Percentiles rank a stretch among this genome's conserved stretches.
Conservation (phyloP, 2,329 filamentous ascomycete species). For the Biscogniauxia marginata region DNA sequence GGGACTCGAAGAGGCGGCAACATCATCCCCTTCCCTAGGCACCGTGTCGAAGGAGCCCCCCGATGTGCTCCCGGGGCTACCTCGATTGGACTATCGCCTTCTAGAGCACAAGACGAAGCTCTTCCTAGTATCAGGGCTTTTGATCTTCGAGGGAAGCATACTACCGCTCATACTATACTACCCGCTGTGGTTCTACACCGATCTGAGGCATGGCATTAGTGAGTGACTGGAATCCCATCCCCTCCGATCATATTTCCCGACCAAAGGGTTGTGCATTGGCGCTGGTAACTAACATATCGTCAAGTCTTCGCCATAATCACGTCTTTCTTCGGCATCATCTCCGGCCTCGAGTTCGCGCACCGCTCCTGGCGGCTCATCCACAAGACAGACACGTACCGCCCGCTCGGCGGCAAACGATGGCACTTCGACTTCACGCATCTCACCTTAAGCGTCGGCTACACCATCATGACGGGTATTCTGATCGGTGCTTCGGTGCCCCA, state of each 20-base stretch:
- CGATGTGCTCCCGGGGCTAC: conserved; percentile 24
- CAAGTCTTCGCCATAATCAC: conserved; percentile 52
- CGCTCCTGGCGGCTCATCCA: conserved; percentile 48
- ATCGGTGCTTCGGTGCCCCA: conserved; percentile 52
- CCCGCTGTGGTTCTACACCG: conserved; percentile 41
- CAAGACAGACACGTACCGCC: conserved; percentile 49
- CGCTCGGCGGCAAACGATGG: conserved; percentile 48
- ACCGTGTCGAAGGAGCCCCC: conserved; percentile 17
- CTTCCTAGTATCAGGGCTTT: conserved; percentile 44
- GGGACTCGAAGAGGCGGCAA: conserved; percentile 8
- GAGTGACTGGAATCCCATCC: conserved; percentile 12
- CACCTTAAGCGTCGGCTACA: conserved; percentile 47
- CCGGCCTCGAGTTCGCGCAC: conserved; percentile 51
- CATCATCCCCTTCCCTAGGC: conserved; percentile 11
- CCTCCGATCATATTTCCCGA: not conserved
- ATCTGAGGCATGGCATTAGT: conserved; percentile 36
- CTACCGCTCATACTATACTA: conserved; percentile 55
- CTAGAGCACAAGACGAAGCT: conserved; percentile 42
- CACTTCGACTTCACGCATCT: conserved; percentile 50
- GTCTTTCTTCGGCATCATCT: conserved; percentile 55
- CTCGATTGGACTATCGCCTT: conserved; percentile 37
- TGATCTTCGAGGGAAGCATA: conserved; percentile 47
- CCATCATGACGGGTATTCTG: conserved; percentile 48
- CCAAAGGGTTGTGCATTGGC: no score
- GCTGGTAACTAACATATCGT: not conserved